These are phyloP conservation scores for Phytophthora podocarpi DNA, from an alignment of 352 stramenopile species.

Conservation along the genomic window DNA sequence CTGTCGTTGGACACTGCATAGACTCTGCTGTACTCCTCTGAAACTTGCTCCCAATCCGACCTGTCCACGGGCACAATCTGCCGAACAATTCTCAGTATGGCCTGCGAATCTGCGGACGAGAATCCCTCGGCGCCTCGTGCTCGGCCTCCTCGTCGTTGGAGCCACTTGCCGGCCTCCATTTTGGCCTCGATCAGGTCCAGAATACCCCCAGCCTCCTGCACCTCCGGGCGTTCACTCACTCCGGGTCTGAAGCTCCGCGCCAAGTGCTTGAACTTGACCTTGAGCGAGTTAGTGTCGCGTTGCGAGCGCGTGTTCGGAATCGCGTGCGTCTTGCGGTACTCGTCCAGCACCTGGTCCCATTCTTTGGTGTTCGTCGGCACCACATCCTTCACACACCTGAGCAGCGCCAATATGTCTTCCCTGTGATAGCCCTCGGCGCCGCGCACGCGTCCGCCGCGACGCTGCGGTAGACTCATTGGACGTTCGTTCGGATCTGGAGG, in stretches of 20 bases:
- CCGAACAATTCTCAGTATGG: constrained; percentile 24
- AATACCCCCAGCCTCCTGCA: constrained; percentile 22
- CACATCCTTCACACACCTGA: constrained; percentile 18
- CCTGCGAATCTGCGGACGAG: constrained; percentile 16
- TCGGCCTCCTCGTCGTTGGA: constrained; percentile 35
- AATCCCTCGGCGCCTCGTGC: constrained; percentile 36
- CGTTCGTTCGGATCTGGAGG: no score
- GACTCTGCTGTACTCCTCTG: constrained; percentile 30
- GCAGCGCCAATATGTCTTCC: constrained; percentile 29
- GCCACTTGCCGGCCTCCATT: constrained; percentile 10
- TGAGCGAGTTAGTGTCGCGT: constrained; percentile 31
- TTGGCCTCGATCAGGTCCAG: constrained; percentile 30
- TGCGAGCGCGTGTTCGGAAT: constrained; percentile 24
- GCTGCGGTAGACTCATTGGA: constrained; percentile 11
- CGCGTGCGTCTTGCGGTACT: constrained; percentile 36
- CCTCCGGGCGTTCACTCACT: constrained; percentile 1
- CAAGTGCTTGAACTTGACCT: constrained; percentile 43
- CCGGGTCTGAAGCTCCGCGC: constrained; percentile 9
- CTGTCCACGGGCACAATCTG: constrained; percentile 21
- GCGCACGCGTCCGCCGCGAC: constrained; percentile 31
- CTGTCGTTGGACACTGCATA: constrained; percentile 29
- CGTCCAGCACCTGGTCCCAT: constrained; percentile 34
- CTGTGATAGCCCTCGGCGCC: constrained; percentile 42
- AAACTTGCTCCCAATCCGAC: constrained; percentile 27
- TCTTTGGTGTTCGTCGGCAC: constrained; percentile 24